Base-by-base conservation (phyloP, 2,329 filamentous ascomycete genomes). In the Sporothrix dimorphospora region DNA sequence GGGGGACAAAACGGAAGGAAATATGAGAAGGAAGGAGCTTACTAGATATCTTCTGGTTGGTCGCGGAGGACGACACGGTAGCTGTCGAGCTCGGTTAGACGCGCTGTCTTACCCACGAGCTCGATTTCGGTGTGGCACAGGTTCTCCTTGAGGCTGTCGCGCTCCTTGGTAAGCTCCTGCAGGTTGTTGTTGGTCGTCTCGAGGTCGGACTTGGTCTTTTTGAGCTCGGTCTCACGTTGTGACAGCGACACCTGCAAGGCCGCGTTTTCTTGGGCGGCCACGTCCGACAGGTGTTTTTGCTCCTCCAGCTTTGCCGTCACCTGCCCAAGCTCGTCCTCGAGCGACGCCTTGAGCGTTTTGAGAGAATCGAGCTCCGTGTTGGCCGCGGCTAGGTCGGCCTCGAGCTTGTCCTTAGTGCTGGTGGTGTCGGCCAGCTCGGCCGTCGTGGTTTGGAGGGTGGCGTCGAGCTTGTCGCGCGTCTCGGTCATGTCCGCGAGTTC, bases 1-100 rank as follows among this genome's bases (percentile, higher is more conserved):
- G n/a, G n/a, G 12, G 34, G 19, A 51, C 3, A 6, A 34, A 34
- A 63, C 1, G 59, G 38, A 38, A n/a, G 12, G 12, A 12, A 8
- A 19, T 19, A 8, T 55, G 40, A 59, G 57, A n/a, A 49, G 16
- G 24, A 47, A 11, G 9, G 76, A 78, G 72, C n/a, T n/a, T 70
- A 79, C 78, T 79, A 80, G 14, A 72, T 73, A 68, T 80, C 79
- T 68, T 81, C 79, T 1, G 77, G 75, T 1, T 79, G 77, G 14
- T 72, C 73, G 11, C 75, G 63, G n/a, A 81, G 74, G 9, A 75
- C 71, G 24, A 79, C 74, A 8, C 78, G 77, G 74, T 78, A 79
- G 51, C 76, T 75, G 59, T 79, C 77, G 30, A 80, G 78, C 55
- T 78, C 75, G 21, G 63, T 68, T 34, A 80, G 77, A 34, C 75